Base-by-base conservation (phyloP, 2,329 filamentous ascomycete genomes). In the Nemania bipapillata region DNA sequence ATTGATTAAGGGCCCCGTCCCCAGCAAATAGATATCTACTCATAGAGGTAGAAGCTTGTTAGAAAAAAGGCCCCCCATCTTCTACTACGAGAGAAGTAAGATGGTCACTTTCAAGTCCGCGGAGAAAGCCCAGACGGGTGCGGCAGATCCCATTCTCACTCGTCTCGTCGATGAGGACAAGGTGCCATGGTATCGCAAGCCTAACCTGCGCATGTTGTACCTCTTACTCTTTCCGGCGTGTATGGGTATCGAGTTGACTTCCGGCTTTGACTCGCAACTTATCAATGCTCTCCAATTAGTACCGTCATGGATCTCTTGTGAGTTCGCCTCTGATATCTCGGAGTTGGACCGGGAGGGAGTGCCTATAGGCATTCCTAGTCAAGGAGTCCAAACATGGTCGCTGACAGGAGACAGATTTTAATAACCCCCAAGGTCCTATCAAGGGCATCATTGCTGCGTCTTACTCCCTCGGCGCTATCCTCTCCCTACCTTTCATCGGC, bases 381-480 rank as follows among this genome's bases (percentile, higher is more conserved):
- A 24, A 26, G 7, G 1, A 17, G 45, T 42, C 57, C 42, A 4
- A 35, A 37, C 20, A 40, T 35, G 35, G 20, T 26, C 12, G 15
- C 40, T 61, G 12, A 63, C 37, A 37, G 70, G 22, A 42, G 26
- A 72, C 73, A 77, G 83, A 83, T 72, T 87, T 87, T 70, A 78
- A 78, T 3, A 50, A 85, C 47, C 85, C 80, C 0, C 65, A 78
- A 35, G 84, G 82, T 11, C 79, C 81, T 3, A 76, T 83, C 53
- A 81, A 84, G 63, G 88, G 88, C 1, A 84, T 90, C 62, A 83
- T 90, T 37, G 83, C 84, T 0, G 86, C 87, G 1, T 85, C 86
- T 17, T 90, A 90, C 77, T 87, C 85, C 5, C 80, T 90, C 1
- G 88, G 88, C 6, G 86, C 87, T 15, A 84, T 90, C 66, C 78